Conservation (phyloP, 1,284 basidiomycete genomes). For the Rhodotorula sp. region DNA sequence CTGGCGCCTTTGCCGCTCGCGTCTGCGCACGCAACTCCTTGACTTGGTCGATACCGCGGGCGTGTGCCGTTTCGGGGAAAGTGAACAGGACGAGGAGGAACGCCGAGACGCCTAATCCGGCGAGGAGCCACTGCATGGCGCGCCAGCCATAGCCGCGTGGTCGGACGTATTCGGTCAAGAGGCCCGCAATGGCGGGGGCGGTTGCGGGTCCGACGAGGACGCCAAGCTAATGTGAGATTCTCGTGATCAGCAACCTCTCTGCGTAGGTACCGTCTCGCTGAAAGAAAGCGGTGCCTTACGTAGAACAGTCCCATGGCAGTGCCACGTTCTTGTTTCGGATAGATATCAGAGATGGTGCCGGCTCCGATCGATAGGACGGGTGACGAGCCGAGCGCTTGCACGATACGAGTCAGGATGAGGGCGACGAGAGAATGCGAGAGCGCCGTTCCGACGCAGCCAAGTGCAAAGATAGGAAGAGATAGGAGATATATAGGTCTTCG, state of each 20-base stretch:
- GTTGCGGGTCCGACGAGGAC: constrained; percentile 48
- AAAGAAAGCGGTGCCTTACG: constrained; percentile 52
- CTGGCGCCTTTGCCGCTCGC: constrained; percentile 16
- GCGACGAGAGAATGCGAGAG: constrained; percentile 54
- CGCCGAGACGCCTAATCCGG: constrained; percentile 53
- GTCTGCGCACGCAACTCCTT: constrained; percentile 31
- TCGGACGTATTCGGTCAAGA: constrained; percentile 51
- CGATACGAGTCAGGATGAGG: constrained; percentile 62
- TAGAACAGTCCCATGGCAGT: constrained; percentile 57
- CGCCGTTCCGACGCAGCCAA: constrained; percentile 64
- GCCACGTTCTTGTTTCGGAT: constrained; percentile 61
- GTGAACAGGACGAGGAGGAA: constrained; percentile 56
- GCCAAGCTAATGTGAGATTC: constrained; percentile 1
- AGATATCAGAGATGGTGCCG: constrained; percentile 65
- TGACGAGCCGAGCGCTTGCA: constrained; percentile 54
- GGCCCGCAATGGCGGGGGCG: constrained; percentile 49
- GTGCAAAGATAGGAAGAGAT: constrained; percentile 61
- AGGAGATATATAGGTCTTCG: constrained; percentile 62
- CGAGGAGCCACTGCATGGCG: constrained; percentile 59
- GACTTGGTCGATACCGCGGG: constrained; percentile 55
- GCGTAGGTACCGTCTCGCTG: constrained; percentile 32
- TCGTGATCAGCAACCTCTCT: not conserved
- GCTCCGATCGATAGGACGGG: constrained; percentile 61
- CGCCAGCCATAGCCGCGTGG: constrained; percentile 58
- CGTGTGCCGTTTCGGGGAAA: constrained; percentile 70